Conservation (phyloP, 164 flowering plant genomes). For the Taxillus chinensis region DNA sequence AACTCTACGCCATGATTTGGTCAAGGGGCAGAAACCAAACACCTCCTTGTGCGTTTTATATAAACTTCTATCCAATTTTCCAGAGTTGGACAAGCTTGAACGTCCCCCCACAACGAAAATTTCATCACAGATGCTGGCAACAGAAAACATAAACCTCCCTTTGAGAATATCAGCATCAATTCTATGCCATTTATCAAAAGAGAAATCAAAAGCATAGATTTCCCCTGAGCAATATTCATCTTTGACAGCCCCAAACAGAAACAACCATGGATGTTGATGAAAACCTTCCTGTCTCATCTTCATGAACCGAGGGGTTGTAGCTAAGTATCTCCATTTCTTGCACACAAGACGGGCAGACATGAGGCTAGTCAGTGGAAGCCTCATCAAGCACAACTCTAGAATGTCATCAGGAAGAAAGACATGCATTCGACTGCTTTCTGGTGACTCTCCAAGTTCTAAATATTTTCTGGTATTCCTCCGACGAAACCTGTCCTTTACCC, state of each 20-base stretch:
- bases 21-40: slow-evolving; percentile 56
- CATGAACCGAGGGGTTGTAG: slow-evolving; percentile 57
- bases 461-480: slow-evolving; percentile 47
- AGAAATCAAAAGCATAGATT: slow-evolving; percentile 70
- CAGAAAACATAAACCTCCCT: slow-evolving; percentile 83
- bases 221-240: slow-evolving; percentile 80
- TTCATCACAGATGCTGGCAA: slow-evolving; percentile 54
- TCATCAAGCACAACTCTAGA: slow-evolving; percentile 82
- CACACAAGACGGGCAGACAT: slow-evolving; percentile 93
- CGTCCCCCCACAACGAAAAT: slow-evolving; percentile 85
- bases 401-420: slow-evolving; percentile 80
- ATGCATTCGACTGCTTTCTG: slow-evolving; percentile 23
- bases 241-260: slow-evolving; percentile 78
- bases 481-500: slow-evolving; percentile 62
- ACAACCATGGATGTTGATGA: slow-evolving; percentile 74
- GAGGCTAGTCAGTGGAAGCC: slow-evolving; percentile 72
- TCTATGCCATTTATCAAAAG: slow-evolving; percentile 63
- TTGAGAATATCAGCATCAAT: slow-evolving; percentile 55
- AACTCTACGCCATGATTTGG: slow-evolving; percentile 67
- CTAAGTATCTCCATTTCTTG: slow-evolving; percentile 74
- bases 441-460: slow-evolving; percentile 26
- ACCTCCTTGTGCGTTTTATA: slow-evolving; percentile 81
- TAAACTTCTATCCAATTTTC: slow-evolving; percentile 70
- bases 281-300: slow-evolving; percentile 56
- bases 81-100: slow-evolving; percentile 76